These are phyloP conservation scores for Chaetoceros muelleri DNA, from an alignment of 108 stramenopile species.

Conservation along the genomic window DNA sequence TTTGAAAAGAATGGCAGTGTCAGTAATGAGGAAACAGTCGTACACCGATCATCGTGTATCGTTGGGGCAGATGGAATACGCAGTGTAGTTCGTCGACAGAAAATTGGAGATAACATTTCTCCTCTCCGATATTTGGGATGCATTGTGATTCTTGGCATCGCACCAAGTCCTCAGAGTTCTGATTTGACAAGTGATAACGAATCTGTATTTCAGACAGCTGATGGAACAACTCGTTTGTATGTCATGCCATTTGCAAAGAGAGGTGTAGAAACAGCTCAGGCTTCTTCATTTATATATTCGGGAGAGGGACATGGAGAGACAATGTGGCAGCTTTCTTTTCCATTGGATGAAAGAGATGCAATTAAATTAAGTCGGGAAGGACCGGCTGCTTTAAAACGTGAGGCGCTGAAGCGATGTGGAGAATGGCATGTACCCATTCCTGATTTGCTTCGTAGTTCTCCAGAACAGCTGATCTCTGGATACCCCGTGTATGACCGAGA, in stretches of 20 bases:
- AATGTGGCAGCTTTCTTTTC: slow-evolving; percentile 87
- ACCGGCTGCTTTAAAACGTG: slow-evolving; percentile 35
- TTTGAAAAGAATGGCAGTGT: slow-evolving; percentile 23
- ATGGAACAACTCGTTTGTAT: slow-evolving; percentile 70
- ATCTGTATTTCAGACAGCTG: slow-evolving; percentile 81
- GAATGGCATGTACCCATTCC: slow-evolving; percentile 66
- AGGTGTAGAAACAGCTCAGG: slow-evolving; percentile 18
- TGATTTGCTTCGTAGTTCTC: slow-evolving; percentile 35
- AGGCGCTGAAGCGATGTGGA: slow-evolving; percentile 44
- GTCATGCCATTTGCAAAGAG: slow-evolving; percentile 60
- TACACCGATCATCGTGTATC: slow-evolving; percentile 40
- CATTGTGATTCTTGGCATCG: slow-evolving; percentile 75
- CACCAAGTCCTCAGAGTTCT: slow-evolving; percentile 10
- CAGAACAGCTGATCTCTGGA: slow-evolving; percentile 53
- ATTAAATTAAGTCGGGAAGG: slow-evolving; percentile 30
- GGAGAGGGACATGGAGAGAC: slow-evolving; percentile 19
- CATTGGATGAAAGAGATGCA: slow-evolving; percentile 47
- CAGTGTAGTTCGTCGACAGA: slow-evolving; percentile 37
- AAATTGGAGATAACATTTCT: slow-evolving; percentile 29
- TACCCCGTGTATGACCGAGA: slow-evolving; percentile 83
- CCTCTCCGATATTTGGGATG: slow-evolving; percentile 69
- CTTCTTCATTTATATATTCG: background rate
- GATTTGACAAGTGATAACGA: slow-evolving; percentile 42
- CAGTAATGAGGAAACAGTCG: slow-evolving; percentile 11
- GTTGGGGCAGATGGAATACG: slow-evolving; percentile 91